These are phyloP conservation scores for Heterobasidion occidentale DNA, from an alignment of 1,284 basidiomycete genomes.

Conservation along the genomic window DNA sequence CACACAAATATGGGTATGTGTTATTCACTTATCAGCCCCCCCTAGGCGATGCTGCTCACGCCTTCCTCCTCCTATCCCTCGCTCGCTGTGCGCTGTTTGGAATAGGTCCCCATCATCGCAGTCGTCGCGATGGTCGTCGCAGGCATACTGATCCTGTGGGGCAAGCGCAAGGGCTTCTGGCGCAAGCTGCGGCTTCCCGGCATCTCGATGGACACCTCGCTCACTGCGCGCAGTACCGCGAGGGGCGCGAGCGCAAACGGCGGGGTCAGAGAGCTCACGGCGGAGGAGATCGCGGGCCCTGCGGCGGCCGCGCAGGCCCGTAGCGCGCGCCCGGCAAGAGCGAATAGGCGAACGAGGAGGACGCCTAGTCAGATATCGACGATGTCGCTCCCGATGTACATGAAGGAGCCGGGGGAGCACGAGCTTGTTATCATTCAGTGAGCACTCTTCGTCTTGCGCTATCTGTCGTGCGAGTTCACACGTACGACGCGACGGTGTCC, in stretches of 20 bases:
- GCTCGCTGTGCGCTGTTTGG: too few relatives aligned
- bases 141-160: not conserved
- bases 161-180: not conserved
- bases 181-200: not conserved
- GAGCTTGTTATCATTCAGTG: conserved; percentile 70
- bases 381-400: conserved; percentile 63
- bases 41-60: not conserved
- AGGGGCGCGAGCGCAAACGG: not conserved
- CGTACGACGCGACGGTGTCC: not conserved
- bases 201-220: not conserved
- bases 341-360: conserved; percentile 39
- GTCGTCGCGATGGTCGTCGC: not conserved
- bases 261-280: conserved; percentile 24
- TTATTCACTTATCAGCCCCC: not conserved
- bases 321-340: conserved; percentile 6
- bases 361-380: conserved; percentile 64
- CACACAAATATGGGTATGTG: not conserved
- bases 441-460: conserved; percentile 3
- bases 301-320: conserved; percentile 11
- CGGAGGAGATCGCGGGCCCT: conserved; percentile 18
- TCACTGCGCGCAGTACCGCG: not conserved
- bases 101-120: not conserved
- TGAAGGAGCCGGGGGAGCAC: conserved; percentile 72
- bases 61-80: not conserved
- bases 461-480: not conserved